Evolutionary conservation across 345 rosid species (phyloP), one percentile per base, ranked within the genome.

Genomic region (Turritis glabra): DNA sequence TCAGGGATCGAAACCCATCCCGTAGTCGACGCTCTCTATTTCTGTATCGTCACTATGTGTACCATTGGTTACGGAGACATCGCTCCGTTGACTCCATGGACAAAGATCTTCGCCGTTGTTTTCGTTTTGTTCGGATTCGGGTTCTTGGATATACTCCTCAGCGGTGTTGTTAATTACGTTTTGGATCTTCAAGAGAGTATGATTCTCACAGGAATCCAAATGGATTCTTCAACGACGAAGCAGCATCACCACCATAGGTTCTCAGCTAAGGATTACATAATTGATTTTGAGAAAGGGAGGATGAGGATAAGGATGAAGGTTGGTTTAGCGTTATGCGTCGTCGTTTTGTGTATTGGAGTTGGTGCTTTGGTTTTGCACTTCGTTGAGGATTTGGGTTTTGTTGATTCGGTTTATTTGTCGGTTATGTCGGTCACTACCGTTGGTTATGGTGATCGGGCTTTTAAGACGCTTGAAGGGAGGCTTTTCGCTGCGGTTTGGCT

Each of bases 21-120:
- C 1, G 87, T 86, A 0, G 89, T 90, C 43, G 96, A 90, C 59
- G 93, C 96, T 6, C 84, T 90, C 27, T 90, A 90, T 58, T 90
- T 85, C 78, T 90, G 93, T 62, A 86, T 90, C 56, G 96, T 90
- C 68, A 90, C 92, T 14, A 85, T 88, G 89, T 90, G 96, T 71
- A 90, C 96, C 1, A 90, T 90, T 18, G 96, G 96, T 14, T 90
- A 90, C 23, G 96, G 96, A 12, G 96, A 90, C 61, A 90, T 90
- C 13, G 84, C 93, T 26, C 96, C 93, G 21, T 48, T 78, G 55
- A 88, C 87, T 7, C 85, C 90, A 13, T 83, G 67, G 47, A 86
- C 91, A 2, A 88, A 90, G 80, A 61, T 79, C 48, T 90, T 90
- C 77, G 85, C 96, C 5, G 85, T 86, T 2, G 80, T 88, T 13